phyloP scores from a whole-genome alignment of 176 grass and related monocot species.

The Avena sativa region DNA sequence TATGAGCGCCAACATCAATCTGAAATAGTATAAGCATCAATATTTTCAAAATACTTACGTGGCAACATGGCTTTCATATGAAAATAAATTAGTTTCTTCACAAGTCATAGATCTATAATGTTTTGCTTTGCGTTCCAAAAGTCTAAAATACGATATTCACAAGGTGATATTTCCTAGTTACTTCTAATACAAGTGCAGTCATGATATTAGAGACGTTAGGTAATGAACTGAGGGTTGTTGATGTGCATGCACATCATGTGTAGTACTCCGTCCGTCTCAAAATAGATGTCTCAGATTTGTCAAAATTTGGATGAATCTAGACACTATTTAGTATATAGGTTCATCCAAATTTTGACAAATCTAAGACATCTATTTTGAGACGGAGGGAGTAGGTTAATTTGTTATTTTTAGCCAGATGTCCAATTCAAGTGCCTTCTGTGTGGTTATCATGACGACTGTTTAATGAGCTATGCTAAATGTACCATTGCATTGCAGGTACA shows the following conservation, averaged over 20 bases:
- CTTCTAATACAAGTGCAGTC: slow-evolving; percentile 3
- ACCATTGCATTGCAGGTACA: slow-evolving; percentile 65
- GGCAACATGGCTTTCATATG: neutral
- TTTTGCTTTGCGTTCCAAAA: neutral
- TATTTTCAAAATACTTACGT: neutral
- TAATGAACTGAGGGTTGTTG: slow-evolving; percentile 22
- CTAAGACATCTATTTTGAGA: too few relatives aligned
- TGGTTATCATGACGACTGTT: slow-evolving; percentile 19
- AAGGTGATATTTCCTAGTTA: slow-evolving; percentile 30
- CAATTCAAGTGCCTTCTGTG: slow-evolving; percentile 14
- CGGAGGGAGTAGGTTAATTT: neutral
- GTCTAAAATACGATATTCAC: neutral
- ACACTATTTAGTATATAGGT: too few relatives aligned
- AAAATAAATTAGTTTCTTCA: neutral
- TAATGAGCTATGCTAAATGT: slow-evolving; percentile 35
- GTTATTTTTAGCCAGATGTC: neutral
- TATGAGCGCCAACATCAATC: neutral
- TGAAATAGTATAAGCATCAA: neutral
- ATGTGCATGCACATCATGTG: neutral
- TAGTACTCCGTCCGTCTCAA: too few relatives aligned
- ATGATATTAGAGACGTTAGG: neutral
- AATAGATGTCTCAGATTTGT: too few relatives aligned
- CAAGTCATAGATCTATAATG: neutral
- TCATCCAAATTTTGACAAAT: too few relatives aligned
- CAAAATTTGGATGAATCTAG: too few relatives aligned